These are phyloP conservation scores for Zymoseptoria crescenta DNA, from an alignment of 2,329 filamentous ascomycete genomes.

Conservation along the genomic window DNA sequence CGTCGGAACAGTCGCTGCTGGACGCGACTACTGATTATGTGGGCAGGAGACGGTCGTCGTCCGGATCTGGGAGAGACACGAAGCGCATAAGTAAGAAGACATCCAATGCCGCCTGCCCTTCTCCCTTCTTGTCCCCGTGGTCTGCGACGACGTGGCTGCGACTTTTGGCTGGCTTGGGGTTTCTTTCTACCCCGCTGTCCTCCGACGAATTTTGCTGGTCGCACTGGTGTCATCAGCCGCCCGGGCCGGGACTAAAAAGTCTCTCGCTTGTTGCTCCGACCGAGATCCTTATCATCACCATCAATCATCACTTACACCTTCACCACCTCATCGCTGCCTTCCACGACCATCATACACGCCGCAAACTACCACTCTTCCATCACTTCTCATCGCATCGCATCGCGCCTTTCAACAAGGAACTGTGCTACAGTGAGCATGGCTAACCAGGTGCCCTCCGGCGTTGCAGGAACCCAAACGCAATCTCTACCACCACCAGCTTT, in stretches of 20 bases:
- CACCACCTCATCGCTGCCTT: background rate
- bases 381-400: conserved; percentile 11
- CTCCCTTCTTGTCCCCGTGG: background rate
- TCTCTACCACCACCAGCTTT: conserved; percentile 87
- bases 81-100: conserved; percentile 28
- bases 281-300: background rate
- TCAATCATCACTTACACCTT: background rate
- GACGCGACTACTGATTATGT: conserved; percentile 24
- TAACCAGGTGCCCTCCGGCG: conserved; percentile 17
- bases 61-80: conserved; percentile 23
- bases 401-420: conserved; percentile 31
- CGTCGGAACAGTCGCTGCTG: conserved; percentile 17
- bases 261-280: background rate
- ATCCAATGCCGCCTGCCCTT: conserved; percentile 3
- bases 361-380: conserved; percentile 13
- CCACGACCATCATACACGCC: conserved; percentile 11
- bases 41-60: conserved; percentile 25
- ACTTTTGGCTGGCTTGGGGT: background rate
- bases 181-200: background rate
- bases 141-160: background rate
- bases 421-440: conserved; percentile 23
- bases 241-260: background rate
- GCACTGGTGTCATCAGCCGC: too few relatives aligned
- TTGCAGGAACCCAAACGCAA: conserved; percentile 54
- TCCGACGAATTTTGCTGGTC: background rate